These are phyloP conservation scores for Tanacetum coccineum DNA, from an alignment of 129 eudicot species.

Conservation along the genomic window DNA sequence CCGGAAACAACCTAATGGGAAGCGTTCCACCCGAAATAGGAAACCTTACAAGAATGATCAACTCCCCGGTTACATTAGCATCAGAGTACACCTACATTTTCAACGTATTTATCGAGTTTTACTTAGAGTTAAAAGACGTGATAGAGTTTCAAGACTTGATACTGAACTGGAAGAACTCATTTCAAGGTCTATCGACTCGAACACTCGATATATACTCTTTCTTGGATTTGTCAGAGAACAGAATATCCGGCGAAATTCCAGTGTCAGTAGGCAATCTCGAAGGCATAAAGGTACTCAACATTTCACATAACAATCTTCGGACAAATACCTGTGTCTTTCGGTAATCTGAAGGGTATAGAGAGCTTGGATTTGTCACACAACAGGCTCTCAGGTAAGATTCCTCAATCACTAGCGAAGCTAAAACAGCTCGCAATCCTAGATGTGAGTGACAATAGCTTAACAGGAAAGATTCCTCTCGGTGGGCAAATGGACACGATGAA, in stretches of 20 bases:
- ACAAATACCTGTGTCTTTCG: slow-evolving; percentile 39
- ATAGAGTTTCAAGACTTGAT: slow-evolving; percentile 44
- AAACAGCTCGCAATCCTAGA: slow-evolving; percentile 38
- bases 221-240: slow-evolving; percentile 51
- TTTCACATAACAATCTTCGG: slow-evolving; percentile 46
- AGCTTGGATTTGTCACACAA: slow-evolving; percentile 51
- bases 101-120: no score
- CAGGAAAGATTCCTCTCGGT: slow-evolving; percentile 44
- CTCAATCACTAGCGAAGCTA: slow-evolving; percentile 38
- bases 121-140: no score
- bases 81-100: slow-evolving; percentile 26
- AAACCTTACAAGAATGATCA: slow-evolving; percentile 40
- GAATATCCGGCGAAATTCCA: slow-evolving; percentile 41
- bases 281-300: slow-evolving; percentile 50
- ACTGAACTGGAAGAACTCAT: slow-evolving; percentile 55
- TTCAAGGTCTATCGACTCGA: slow-evolving; percentile 41
- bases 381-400: slow-evolving; percentile 41
- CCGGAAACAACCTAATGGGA: slow-evolving; percentile 38
- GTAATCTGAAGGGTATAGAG: slow-evolving; percentile 42
- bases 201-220: slow-evolving; percentile 49
- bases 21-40: slow-evolving; percentile 38
- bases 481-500: slow-evolving; percentile 52
- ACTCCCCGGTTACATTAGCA: slow-evolving; percentile 28
- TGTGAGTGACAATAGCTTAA: slow-evolving; percentile 47
- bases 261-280: slow-evolving; percentile 38